These are phyloP conservation scores for Ustilago nuda DNA, from an alignment of 1,284 basidiomycete species.

Conservation along the genomic window DNA sequence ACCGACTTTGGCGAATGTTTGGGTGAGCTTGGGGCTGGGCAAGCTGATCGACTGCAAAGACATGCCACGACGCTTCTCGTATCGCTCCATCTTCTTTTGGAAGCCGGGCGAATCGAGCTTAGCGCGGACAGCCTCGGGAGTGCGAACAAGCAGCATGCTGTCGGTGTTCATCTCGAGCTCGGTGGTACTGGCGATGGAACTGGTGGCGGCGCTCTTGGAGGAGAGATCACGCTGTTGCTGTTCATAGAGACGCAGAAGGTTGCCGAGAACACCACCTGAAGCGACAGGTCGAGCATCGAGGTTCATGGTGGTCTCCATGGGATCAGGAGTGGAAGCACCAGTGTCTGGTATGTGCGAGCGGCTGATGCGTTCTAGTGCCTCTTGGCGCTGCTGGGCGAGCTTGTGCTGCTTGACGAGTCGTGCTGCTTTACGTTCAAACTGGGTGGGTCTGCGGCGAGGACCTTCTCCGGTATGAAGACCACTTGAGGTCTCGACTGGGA, in stretches of 20 bases:
- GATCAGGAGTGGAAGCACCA: constrained; percentile 61
- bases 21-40: constrained; percentile 44
- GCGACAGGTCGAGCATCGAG: constrained; percentile 62
- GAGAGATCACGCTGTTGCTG: constrained; percentile 58
- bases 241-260: constrained; percentile 67
- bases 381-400: constrained; percentile 48
- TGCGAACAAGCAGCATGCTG: constrained; percentile 18
- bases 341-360: constrained; percentile 60
- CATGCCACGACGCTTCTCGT: constrained; percentile 45
- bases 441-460: constrained; percentile 55
- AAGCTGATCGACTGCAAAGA: constrained; percentile 30
- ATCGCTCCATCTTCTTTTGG: constrained; percentile 22
- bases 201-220: constrained; percentile 33
- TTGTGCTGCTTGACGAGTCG: constrained; percentile 62
- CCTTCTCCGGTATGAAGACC: constrained; percentile 58
- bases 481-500: constrained; percentile 66
- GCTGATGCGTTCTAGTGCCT: constrained; percentile 48
- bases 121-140: constrained; percentile 21
- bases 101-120: constrained; percentile 33
- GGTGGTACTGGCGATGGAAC: constrained; percentile 43
- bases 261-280: constrained; percentile 64
- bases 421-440: constrained; percentile 64
- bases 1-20: constrained; percentile 51
- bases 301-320: constrained; percentile 58
- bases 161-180: constrained; percentile 28